These are phyloP conservation scores for Pleurotus eryngii DNA, from an alignment of 768 basidiomycete species.

Conservation along the genomic window DNA sequence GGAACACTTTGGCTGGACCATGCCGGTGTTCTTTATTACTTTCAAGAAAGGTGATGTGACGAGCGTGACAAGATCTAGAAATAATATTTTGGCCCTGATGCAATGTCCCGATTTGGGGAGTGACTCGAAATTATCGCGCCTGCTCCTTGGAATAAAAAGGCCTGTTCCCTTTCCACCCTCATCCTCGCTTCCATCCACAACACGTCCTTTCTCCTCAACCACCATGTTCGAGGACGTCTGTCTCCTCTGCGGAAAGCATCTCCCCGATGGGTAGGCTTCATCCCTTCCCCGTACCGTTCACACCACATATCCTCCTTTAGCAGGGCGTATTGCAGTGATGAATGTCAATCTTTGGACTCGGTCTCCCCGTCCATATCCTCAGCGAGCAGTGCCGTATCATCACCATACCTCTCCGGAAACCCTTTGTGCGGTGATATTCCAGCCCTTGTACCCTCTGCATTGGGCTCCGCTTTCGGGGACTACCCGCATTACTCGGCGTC, in stretches of 20 bases:
- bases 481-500: slow-evolving; percentile 59
- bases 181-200: slow-evolving; percentile 10
- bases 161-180: slow-evolving; percentile 13
- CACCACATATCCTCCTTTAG: slow-evolving; percentile 31
- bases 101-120: slow-evolving; percentile 1
- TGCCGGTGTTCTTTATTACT: no score
- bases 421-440: slow-evolving; percentile 60
- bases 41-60: background rate
- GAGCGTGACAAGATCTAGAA: background rate
- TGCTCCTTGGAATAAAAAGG: background rate
- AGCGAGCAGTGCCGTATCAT: slow-evolving; percentile 65
- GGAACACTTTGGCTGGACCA: no score
- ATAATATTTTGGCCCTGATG: background rate
- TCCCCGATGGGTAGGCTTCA: slow-evolving; percentile 53
- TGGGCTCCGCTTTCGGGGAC: slow-evolving; percentile 50
- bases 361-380: slow-evolving; percentile 68
- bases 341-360: slow-evolving; percentile 59
- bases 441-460: slow-evolving; percentile 60
- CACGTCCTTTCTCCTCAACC: slow-evolving; percentile 8
- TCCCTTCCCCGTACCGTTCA: slow-evolving; percentile 11
- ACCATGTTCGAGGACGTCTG: slow-evolving; percentile 80
- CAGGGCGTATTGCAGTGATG: slow-evolving; percentile 67
- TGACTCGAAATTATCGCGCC: slow-evolving; percentile 5
- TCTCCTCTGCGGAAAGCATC: slow-evolving; percentile 65
- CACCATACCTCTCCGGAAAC: slow-evolving; percentile 52